phyloP scores from a whole-genome alignment of 805 yeast species.

The Zygotorulaspora chibaensis region DNA sequence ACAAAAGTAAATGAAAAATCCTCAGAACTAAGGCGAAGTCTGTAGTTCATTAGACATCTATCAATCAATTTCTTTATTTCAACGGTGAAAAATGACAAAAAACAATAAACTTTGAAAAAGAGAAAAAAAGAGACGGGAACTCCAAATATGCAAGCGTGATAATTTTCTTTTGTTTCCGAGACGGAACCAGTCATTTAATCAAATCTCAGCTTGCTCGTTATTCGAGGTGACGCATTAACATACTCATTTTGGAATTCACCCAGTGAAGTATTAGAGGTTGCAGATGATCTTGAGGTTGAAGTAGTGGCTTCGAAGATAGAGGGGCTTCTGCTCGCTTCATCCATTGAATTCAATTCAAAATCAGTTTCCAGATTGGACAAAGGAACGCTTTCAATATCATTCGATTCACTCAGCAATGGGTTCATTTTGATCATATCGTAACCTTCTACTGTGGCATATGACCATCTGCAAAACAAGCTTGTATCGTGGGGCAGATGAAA shows the following conservation, averaged over 20 bases:
- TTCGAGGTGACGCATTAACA: slow-evolving; percentile 17
- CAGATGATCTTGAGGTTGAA: slow-evolving; percentile 33
- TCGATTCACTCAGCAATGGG: slow-evolving; percentile 33
- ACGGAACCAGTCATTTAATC: slow-evolving; percentile 10
- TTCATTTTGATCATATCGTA: slow-evolving; percentile 34
- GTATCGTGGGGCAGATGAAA: slow-evolving; percentile 59
- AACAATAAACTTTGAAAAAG: background rate
- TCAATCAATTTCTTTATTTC: background rate
- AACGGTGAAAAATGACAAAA: background rate
- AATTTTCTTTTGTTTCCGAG: background rate
- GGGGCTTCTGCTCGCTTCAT: slow-evolving; percentile 21
- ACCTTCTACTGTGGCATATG: slow-evolving; percentile 44
- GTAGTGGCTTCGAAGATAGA: slow-evolving; percentile 34
- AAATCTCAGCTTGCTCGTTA: slow-evolving; percentile 21
- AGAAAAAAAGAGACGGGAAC: background rate
- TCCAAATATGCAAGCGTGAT: slow-evolving; percentile 1
- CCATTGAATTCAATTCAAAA: slow-evolving; percentile 27
- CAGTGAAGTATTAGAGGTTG: slow-evolving; percentile 36
- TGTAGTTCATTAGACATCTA: background rate
- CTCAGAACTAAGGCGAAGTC: background rate
- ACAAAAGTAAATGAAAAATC: background rate
- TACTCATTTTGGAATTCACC: slow-evolving; percentile 18
- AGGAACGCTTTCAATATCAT: slow-evolving; percentile 35
- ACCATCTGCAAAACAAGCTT: slow-evolving; percentile 65
- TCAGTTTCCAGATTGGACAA: slow-evolving; percentile 22